Evolutionary conservation across 345 rosid genomes (phyloP).

Genomic region (Eucalyptus melliodora): DNA sequence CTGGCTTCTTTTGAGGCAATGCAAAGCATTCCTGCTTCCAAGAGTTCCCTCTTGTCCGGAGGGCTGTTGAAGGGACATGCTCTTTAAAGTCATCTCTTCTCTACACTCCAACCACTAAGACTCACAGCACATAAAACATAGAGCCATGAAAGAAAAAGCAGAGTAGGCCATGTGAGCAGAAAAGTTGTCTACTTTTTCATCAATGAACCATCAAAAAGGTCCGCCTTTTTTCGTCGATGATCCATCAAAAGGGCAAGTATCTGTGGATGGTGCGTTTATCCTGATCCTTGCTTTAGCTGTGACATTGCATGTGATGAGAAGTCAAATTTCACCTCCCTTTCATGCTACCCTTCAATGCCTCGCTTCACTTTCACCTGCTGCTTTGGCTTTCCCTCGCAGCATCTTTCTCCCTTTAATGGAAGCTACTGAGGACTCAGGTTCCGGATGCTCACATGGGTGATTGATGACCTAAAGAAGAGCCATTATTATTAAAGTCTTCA

Average conservation of each 20-base stretch:
- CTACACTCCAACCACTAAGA: not conserved
- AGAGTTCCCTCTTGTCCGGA: not conserved
- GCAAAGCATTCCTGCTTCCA: not conserved
- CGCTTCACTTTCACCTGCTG: not conserved
- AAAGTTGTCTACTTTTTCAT: slow-evolving; percentile 22
- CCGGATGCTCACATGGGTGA: not conserved
- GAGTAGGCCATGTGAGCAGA: slow-evolving; percentile 24
- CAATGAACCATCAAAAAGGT: slow-evolving; percentile 3
- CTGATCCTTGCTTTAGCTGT: not conserved
- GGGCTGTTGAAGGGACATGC: not conserved
- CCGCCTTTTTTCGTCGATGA: not conserved
- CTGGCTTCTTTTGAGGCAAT: not conserved
- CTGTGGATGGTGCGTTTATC: not conserved
- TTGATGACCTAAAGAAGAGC: not conserved
- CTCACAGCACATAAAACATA: not conserved
- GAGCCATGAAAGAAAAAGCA: slow-evolving; percentile 1
- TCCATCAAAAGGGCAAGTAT: not conserved
- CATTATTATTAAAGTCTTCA: not conserved
- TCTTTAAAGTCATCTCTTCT: not conserved
- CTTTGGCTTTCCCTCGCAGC: not conserved
- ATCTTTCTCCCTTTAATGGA: not conserved
- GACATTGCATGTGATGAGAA: not conserved
- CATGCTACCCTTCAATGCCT: not conserved
- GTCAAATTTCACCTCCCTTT: not conserved
- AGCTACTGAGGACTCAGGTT: not conserved